Conservation (phyloP, 345 rosid genomes). For the Brassica napus region DNA sequence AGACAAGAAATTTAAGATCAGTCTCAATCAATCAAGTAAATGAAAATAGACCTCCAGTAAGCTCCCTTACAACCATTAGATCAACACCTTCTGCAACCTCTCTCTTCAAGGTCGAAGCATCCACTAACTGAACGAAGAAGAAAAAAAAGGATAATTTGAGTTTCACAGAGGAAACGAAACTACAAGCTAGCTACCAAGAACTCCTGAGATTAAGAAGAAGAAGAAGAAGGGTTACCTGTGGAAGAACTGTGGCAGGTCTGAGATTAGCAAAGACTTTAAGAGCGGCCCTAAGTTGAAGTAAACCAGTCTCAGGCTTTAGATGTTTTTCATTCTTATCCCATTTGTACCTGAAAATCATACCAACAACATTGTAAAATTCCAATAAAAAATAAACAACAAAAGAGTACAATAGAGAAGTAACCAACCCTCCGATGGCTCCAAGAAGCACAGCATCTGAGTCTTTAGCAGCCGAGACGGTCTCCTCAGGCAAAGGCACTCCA, state of each 20-base stretch:
- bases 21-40: background rate
- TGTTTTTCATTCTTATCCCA: constrained; percentile 90
- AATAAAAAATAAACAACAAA: background rate
- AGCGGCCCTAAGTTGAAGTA: constrained; percentile 82
- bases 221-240: constrained; percentile 54
- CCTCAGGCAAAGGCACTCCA: constrained; percentile 89
- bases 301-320: constrained; percentile 87
- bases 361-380: background rate
- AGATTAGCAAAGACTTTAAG: constrained; percentile 95
- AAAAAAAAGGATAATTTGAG: background rate
- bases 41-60: constrained; percentile 77
- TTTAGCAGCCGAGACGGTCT: constrained; percentile 77
- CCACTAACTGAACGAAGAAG: constrained; percentile 59
- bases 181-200: background rate
- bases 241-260: constrained; percentile 85
- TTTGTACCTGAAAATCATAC: constrained; percentile 60
- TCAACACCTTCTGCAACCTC: constrained; percentile 98
- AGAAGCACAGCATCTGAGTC: constrained; percentile 84
- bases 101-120: constrained; percentile 92
- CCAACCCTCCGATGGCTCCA: constrained; percentile 95
- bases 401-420: background rate
- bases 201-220: background rate
- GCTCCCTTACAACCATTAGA: constrained; percentile 98
- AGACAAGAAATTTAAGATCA: background rate
- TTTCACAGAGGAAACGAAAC: background rate